phyloP scores from a whole-genome alignment of 352 stramenopile species.

The Phytophthora fragariae region DNA sequence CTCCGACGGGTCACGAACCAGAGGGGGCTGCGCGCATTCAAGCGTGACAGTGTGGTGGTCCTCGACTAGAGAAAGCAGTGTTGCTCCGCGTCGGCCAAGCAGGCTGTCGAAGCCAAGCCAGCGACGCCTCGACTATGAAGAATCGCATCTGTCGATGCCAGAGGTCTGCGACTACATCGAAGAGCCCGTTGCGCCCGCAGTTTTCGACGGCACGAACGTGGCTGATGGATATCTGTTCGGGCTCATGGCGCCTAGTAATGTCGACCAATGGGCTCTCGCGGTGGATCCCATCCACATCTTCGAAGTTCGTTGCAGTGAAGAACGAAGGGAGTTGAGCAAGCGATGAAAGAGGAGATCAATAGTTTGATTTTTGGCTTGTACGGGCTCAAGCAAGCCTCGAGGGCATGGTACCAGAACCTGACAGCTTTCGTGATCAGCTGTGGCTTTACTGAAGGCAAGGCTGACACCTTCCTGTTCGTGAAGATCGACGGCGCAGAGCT shows the following conservation, averaged over 20 bases:
- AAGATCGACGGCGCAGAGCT: slow-evolving; percentile 2
- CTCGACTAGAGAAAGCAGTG: neutral
- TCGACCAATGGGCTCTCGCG: neutral
- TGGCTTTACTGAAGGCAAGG: slow-evolving; percentile 14
- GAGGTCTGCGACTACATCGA: neutral
- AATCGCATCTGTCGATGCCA: neutral
- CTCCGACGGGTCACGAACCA: neutral
- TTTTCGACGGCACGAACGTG: neutral
- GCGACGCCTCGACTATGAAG: neutral
- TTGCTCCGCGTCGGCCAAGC: neutral
- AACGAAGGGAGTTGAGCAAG: neutral
- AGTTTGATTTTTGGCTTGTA: slow-evolving; percentile 24
- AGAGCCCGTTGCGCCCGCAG: neutral
- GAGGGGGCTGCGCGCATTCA: neutral
- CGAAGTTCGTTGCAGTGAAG: neutral
- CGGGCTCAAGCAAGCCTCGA: slow-evolving; percentile 39
- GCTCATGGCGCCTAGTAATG: neutral
- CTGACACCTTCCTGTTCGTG: slow-evolving; percentile 38
- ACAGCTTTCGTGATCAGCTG: slow-evolving; percentile 12
- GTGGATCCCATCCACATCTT: neutral
- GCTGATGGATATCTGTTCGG: neutral
- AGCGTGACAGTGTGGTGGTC: too few relatives aligned
- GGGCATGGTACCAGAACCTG: slow-evolving; percentile 33
- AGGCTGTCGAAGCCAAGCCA: neutral
- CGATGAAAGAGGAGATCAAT: slow-evolving; percentile 6